Conservation (phyloP, 2,329 filamentous ascomycete genomes). For the Neocatenulostroma microsporum region DNA sequence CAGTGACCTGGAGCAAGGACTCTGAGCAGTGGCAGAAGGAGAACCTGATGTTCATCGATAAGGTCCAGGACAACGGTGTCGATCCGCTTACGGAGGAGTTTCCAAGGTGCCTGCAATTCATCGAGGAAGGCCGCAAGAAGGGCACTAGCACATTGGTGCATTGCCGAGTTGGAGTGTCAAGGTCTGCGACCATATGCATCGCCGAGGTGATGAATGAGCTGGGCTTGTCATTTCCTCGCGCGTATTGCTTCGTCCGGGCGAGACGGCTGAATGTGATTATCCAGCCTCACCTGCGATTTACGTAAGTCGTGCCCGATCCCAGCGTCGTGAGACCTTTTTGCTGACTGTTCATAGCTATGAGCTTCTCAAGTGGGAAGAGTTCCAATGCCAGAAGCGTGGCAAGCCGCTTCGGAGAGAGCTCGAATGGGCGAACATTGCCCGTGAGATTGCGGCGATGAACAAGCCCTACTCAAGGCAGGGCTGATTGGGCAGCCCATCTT, state of each 20-base stretch:
- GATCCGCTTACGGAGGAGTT: slow-evolving; percentile 85
- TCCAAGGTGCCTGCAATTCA: slow-evolving; percentile 77
- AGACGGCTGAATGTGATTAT: slow-evolving; percentile 94
- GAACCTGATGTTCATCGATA: slow-evolving; percentile 72
- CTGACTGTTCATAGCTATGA: slow-evolving; percentile 53
- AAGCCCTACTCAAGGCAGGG: slow-evolving; percentile 70
- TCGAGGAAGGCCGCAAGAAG: slow-evolving; percentile 69
- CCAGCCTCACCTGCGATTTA: slow-evolving; percentile 89
- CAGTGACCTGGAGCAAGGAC: slow-evolving; percentile 68
- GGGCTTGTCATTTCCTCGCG: slow-evolving; percentile 75
- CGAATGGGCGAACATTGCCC: slow-evolving; percentile 81
- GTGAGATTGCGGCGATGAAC: slow-evolving; percentile 94
- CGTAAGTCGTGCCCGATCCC: slow-evolving; percentile 41
- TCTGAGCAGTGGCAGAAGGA: slow-evolving; percentile 67
- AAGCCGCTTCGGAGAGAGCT: slow-evolving; percentile 62
- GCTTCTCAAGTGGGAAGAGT: slow-evolving; percentile 90
- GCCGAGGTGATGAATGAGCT: slow-evolving; percentile 91
- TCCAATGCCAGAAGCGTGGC: slow-evolving; percentile 52
- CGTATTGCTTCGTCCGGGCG: slow-evolving; percentile 93
- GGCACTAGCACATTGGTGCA: slow-evolving; percentile 86
- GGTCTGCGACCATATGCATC: slow-evolving; percentile 95
- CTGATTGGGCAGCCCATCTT: slow-evolving; percentile 4
- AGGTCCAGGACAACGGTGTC: slow-evolving; percentile 94
- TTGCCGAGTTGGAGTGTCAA: slow-evolving; percentile 89
- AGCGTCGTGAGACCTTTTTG: not conserved